Evolutionary conservation across 106 monocot species (phyloP), one percentile per base, ranked within the genome.

Genomic region (Hemerocallis citrina): DNA sequence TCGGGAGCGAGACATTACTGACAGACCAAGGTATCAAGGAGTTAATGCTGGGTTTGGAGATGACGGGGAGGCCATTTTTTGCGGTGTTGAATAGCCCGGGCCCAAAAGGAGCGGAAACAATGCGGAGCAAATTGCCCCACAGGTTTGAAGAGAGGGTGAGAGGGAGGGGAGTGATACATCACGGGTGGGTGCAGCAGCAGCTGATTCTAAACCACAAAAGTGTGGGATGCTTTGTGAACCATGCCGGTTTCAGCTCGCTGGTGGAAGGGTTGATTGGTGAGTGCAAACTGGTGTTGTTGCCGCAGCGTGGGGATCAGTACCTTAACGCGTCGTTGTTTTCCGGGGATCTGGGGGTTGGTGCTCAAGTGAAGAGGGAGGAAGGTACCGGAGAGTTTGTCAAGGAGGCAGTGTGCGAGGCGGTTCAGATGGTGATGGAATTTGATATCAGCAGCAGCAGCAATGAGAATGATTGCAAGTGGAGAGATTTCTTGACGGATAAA

Each of bases 1-100:
- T 87, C 52, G 86, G 81, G 11, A 87, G 81, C 75, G 86, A 86
- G 68, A 69, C 86, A 9, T 60, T 78, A 46, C 57, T 81, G 45
- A 25, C 3, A 3, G 62, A 69, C 11, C 75, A 68, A 3, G 69
- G 19, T 2, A 27, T 55, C 8, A 15, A 29, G 36, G 86, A 87
- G 69, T 73, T 87, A 24, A 49, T 78, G 16, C 32, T 82, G 14
- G 81, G 86, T 0, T 75, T 87, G 30, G 81, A 81, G 55, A 45
- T 49, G 31, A 47, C 75, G 1, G 46, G 62, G 2, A 35, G 49
- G 12, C 77, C 77, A 3, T 81, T 77, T 63, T 16, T 78, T n/a
- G 74, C 45, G 10, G 69, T 78, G 36, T 60, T 87, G 50, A 87
- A 86, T 36, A 61, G 55, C 12, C 71, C 54, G 12, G 32, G n/a